A percentile compares a stretch with the other conserved stretches of the same genome.
Conservation (phyloP, 371 early-diverging fungal species). For the Paraphysoderma sedebokerense region DNA sequence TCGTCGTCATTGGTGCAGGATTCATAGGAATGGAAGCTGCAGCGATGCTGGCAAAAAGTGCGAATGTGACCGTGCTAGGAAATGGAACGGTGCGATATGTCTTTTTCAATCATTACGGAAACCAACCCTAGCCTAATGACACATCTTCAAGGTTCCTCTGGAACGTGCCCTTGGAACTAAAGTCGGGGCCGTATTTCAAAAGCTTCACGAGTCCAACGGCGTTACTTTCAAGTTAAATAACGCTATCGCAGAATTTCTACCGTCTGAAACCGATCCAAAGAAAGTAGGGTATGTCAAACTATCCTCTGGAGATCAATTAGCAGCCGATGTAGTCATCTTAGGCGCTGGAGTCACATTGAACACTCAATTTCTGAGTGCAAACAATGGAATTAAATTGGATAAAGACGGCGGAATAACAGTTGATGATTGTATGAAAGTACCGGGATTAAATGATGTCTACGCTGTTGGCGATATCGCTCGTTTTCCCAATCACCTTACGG, state of each 20-base stretch:
- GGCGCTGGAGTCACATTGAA: conserved; percentile 29
- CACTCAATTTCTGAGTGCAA: conserved; percentile 19
- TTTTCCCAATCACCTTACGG: conserved; percentile 26
- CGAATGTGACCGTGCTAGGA: conserved; percentile 27
- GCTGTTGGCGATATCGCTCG: conserved; percentile 34
- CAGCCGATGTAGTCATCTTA: conserved; percentile 27
- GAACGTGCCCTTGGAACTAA: conserved; percentile 24
- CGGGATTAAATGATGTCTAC: conserved; percentile 21
- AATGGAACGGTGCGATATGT: no score
- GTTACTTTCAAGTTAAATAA: conserved; percentile 19
- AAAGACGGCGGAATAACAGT: conserved; percentile 26
- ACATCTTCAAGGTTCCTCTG: conserved; percentile 32
- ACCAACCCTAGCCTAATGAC: no score
- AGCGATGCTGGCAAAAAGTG: conserved; percentile 17
- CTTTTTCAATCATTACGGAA: no score
- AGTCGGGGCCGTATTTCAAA: conserved; percentile 22
- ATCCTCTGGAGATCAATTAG: conserved; percentile 14
- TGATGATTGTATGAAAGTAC: conserved; percentile 15
- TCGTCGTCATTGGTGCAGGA: conserved; percentile 30
- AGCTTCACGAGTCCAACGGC: conserved; percentile 17
- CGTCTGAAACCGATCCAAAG: background rate
- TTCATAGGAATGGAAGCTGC: conserved; percentile 42
- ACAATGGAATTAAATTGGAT: conserved; percentile 14
- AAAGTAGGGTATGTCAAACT: conserved; percentile 18
- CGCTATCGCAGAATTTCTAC: conserved; percentile 12